These are phyloP conservation scores for Vitis rotundifolia DNA, from an alignment of 164 flowering plant species.

Conservation along the genomic window DNA sequence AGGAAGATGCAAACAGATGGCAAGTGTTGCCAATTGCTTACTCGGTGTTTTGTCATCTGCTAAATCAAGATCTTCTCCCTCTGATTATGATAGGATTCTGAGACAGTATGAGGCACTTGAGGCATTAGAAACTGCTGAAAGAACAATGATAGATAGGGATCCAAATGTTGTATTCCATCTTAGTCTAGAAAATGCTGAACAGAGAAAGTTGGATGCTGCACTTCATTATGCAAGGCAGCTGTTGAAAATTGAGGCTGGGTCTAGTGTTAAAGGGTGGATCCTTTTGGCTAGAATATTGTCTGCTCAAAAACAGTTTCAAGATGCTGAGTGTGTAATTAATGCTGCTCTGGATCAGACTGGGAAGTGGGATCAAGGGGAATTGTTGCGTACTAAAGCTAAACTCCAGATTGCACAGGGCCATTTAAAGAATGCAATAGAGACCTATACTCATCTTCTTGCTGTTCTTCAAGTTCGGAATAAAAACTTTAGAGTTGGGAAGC, in stretches of 20 bases:
- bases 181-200: slow-evolving; percentile 81
- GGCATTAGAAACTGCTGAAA: slow-evolving; percentile 62
- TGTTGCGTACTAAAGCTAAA: slow-evolving; percentile 78
- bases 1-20: slow-evolving; percentile 46
- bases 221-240: slow-evolving; percentile 71
- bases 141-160: slow-evolving; percentile 38
- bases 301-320: slow-evolving; percentile 68
- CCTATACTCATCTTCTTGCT: slow-evolving; percentile 82
- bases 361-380: slow-evolving; percentile 80
- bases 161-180: slow-evolving; percentile 57
- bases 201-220: slow-evolving; percentile 79
- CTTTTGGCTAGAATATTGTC: slow-evolving; percentile 82
- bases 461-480: slow-evolving; percentile 71
- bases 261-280: slow-evolving; percentile 55
- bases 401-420: slow-evolving; percentile 76
- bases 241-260: slow-evolving; percentile 66
- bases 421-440: slow-evolving; percentile 61
- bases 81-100: slow-evolving; percentile 52
- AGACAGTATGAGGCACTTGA: slow-evolving; percentile 62
- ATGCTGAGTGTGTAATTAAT: slow-evolving; percentile 73
- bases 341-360: slow-evolving; percentile 85
- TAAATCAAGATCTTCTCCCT: slow-evolving; percentile 45
- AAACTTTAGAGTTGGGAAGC: slow-evolving; percentile 48
- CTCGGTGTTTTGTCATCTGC: slow-evolving; percentile 62
- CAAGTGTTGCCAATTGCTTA: slow-evolving; percentile 51